Evolutionary conservation across 2,329 filamentous ascomycete genomes (phyloP).

Genomic region (Rhexocercosporidium sp.): DNA sequence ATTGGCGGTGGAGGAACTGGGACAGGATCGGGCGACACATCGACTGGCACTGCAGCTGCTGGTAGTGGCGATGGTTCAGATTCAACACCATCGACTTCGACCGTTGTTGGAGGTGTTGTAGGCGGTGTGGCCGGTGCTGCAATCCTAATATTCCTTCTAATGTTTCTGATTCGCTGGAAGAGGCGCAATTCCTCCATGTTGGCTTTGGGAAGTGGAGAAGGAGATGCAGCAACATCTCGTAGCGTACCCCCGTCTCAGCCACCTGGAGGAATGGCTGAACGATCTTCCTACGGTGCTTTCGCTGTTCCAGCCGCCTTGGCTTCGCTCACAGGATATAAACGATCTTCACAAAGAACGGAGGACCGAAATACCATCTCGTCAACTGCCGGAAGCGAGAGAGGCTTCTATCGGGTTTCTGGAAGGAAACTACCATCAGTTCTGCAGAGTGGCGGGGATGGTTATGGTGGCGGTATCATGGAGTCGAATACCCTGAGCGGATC

Average conservation of each 20-base stretch:
- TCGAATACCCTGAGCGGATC: constrained; percentile 51
- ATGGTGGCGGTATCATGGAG: constrained; percentile 51
- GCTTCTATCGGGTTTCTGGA: constrained; percentile 70
- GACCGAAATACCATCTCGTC: constrained; percentile 36
- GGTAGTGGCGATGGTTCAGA: constrained; percentile 25
- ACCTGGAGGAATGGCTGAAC: constrained; percentile 51
- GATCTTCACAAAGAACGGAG: constrained; percentile 40
- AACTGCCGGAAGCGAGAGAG: constrained; percentile 54
- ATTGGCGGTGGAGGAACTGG: constrained; percentile 3
- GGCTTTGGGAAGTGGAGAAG: constrained; percentile 50
- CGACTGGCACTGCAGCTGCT: constrained; percentile 31
- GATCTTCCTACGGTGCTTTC: constrained; percentile 48
- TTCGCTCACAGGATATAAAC: constrained; percentile 49
- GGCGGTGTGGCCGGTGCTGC: constrained; percentile 60
- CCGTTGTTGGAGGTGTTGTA: constrained; percentile 40
- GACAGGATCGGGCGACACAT: constrained; percentile 6
- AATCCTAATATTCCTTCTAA: constrained; percentile 58
- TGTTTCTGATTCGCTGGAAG: constrained; percentile 58
- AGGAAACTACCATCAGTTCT: constrained; percentile 68
- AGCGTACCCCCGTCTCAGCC: constrained; percentile 32
- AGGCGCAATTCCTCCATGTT: constrained; percentile 51
- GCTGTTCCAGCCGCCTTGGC: constrained; percentile 57
- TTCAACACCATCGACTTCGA: constrained; percentile 33
- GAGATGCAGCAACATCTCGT: constrained; percentile 38
- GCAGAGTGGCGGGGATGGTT: constrained; percentile 66